Conservation (phyloP, 208 protist species). For the Angomonas ambiguus region DNA sequence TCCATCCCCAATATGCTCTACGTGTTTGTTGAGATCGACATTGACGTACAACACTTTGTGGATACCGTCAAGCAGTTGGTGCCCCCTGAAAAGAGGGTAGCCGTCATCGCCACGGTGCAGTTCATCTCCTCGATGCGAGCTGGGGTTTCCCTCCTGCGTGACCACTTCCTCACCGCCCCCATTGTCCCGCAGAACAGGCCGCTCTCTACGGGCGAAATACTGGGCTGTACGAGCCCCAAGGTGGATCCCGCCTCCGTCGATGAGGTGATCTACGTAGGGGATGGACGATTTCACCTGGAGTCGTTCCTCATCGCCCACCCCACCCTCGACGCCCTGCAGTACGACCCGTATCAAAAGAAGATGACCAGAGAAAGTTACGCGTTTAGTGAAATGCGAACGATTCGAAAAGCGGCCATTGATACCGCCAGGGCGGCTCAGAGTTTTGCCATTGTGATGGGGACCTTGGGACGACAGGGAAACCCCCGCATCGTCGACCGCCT, state of each 20-base stretch:
- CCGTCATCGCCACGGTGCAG: slow-evolving; percentile 96
- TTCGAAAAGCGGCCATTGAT: slow-evolving; percentile 80
- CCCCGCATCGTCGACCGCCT: slow-evolving; percentile 92
- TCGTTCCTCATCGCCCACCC: slow-evolving; percentile 98
- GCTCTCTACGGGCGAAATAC: slow-evolving; percentile 96
- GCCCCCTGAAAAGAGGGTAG: slow-evolving; percentile 55
- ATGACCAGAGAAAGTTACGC: slow-evolving; percentile 94
- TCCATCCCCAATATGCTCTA: slow-evolving; percentile 96
- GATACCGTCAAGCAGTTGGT: slow-evolving; percentile 94
- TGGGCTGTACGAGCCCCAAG: slow-evolving; percentile 98
- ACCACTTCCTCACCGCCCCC: slow-evolving; percentile 79
- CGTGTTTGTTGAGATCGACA: slow-evolving; percentile 98
- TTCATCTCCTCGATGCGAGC: slow-evolving; percentile 94
- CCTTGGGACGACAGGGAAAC: slow-evolving; percentile 96
- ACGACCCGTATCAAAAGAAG: slow-evolving; percentile 96
- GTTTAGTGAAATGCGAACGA: slow-evolving; percentile 86
- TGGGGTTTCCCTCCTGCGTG: slow-evolving; percentile 65
- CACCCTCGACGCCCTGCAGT: slow-evolving; percentile 84
- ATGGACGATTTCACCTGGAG: slow-evolving; percentile 99
- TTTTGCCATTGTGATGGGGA: slow-evolving; percentile 97
- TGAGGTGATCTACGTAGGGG: slow-evolving; percentile 94
- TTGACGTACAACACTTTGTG: slow-evolving; percentile 97
- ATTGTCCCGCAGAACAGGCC: slow-evolving; percentile 94
- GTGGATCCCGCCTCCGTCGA: slow-evolving; percentile 68
- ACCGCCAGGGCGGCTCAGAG: slow-evolving; percentile 67